Conservation (phyloP, 148 eudicot genomes). For the Chenopodium berlandieri region DNA sequence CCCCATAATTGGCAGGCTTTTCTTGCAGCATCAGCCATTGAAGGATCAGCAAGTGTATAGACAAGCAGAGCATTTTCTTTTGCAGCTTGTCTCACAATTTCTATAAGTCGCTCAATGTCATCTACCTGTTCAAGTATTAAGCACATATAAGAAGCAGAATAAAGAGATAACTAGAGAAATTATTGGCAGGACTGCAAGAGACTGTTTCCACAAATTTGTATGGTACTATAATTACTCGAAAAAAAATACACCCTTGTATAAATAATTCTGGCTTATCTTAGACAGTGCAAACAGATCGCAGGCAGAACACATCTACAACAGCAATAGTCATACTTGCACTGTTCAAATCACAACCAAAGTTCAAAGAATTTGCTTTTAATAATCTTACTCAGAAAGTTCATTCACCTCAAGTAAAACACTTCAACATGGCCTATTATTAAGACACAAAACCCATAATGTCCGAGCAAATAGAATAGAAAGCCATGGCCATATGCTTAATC, state of each 20-base stretch:
- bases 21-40: constrained; percentile 69
- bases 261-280: neutral
- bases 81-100: constrained; percentile 79
- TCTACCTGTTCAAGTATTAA: constrained; percentile 48
- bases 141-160: neutral
- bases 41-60: constrained; percentile 87
- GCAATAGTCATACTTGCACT: neutral
- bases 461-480: too few species aligned
- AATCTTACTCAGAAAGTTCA: neutral
- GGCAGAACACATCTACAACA: neutral
- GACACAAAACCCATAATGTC: neutral
- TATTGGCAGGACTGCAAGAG: neutral
- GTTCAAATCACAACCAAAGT: neutral
- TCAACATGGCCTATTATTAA: neutral
- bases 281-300: neutral
- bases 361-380: neutral
- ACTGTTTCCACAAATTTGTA: too few species aligned
- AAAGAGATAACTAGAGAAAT: neutral
- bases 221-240: neutral
- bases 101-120: constrained; percentile 67
- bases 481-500: neutral
- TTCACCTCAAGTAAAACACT: neutral
- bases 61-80: constrained; percentile 76
- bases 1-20: constrained; percentile 81
- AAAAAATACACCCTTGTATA: neutral